A percentile compares a stretch with the other conserved stretches of the same genome.
Conservation (phyloP, 2,329 filamentous ascomycete genomes). For the Ilyonectria destructans region DNA sequence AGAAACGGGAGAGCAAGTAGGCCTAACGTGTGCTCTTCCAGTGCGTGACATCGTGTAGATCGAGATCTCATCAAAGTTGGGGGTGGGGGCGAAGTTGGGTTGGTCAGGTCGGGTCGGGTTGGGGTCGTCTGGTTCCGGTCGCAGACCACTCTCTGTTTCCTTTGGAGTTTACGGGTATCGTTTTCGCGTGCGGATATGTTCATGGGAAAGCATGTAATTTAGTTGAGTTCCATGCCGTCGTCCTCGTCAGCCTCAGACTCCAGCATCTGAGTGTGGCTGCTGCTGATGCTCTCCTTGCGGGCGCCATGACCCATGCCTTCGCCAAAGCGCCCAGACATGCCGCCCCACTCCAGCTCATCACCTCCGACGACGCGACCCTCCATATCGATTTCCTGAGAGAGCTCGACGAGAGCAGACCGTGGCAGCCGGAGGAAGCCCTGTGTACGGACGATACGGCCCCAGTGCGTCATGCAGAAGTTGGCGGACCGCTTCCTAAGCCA, state of each 20-base stretch:
- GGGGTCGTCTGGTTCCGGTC: background rate
- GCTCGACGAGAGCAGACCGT: conserved; percentile 85
- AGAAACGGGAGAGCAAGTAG: conserved; percentile 5
- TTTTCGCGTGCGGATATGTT: conserved; percentile 11
- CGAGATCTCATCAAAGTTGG: conserved; percentile 20
- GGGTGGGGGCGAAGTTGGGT: background rate
- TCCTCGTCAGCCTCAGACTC: conserved; percentile 74
- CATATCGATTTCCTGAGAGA: conserved; percentile 93
- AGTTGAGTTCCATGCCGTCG: conserved; percentile 74
- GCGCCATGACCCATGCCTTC: conserved; percentile 56
- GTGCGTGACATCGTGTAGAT: conserved; percentile 32
- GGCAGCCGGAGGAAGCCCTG: conserved; percentile 88
- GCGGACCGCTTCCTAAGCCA: conserved; percentile 94
- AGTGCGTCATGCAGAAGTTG: conserved; percentile 91
- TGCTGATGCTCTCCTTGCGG: conserved; percentile 74
- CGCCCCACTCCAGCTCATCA: conserved; percentile 80
- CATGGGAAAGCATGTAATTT: conserved; percentile 21
- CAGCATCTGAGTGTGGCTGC: conserved; percentile 70
- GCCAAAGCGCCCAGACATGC: conserved; percentile 64
- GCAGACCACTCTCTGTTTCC: background rate
- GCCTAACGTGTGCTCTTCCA: conserved; percentile 14
- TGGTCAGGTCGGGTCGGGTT: conserved; percentile 11
- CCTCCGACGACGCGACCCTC: conserved; percentile 94
- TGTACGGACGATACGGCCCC: conserved; percentile 94
- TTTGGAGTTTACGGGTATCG: conserved; percentile 16